These are phyloP conservation scores for Rhododendron henanense DNA, from an alignment of 148 eudicot species.

Conservation along the genomic window DNA sequence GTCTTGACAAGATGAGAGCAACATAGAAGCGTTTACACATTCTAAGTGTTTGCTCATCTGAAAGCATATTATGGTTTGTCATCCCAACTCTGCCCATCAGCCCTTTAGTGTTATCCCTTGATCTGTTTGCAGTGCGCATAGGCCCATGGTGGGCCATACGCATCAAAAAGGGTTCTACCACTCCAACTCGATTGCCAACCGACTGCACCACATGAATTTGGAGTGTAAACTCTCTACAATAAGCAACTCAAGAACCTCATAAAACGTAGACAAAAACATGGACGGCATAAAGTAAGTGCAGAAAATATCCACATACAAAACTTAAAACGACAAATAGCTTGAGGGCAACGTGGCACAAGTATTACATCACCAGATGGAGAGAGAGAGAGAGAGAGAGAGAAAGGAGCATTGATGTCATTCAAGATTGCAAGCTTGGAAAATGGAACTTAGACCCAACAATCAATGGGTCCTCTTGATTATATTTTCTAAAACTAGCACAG, in stretches of 20 bases:
- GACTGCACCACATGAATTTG: conserved; percentile 47
- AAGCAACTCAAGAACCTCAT: conserved; percentile 3
- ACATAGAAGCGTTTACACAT: conserved; percentile 88
- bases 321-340: background rate
- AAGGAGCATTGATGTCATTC: background rate
- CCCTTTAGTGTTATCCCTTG: conserved; percentile 44
- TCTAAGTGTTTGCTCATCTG: conserved; percentile 85
- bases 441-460: background rate
- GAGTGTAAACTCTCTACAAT: background rate
- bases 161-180: conserved; percentile 89
- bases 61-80: conserved; percentile 40
- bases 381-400: background rate
- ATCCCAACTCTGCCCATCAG: conserved; percentile 45
- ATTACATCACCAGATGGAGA: background rate
- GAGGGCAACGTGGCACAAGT: background rate
- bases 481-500: background rate
- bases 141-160: conserved; percentile 98
- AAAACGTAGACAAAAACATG: background rate
- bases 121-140: conserved; percentile 44
- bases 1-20: conserved; percentile 86
- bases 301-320: background rate
- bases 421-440: background rate
- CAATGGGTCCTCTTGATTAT: background rate
- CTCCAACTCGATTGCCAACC: conserved; percentile 98
- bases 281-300: background rate